Base-by-base conservation (phyloP, 305 asterid genomes). In the Fraxinus baroniana region DNA sequence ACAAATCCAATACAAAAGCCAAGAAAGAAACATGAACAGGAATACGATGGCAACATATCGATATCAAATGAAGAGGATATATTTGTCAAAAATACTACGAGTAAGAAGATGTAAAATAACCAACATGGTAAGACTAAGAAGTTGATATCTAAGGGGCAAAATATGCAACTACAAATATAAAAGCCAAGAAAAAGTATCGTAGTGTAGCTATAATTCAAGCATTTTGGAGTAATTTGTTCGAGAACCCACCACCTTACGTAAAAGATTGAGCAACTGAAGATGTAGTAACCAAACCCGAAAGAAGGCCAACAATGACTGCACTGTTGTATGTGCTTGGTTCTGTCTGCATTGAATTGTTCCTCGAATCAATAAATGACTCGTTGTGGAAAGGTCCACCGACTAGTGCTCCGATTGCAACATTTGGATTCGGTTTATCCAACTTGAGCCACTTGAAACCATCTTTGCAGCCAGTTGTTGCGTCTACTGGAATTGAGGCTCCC, bases 301-400 rank as follows among this genome's bases (percentile, higher is more conserved):
- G 98, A 81, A 96, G 98, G 24, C 93, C 99, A 26, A 94, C 88
- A 0, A 96, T 76, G 80, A 91, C 87, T 1, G 99, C 99, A 78
- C 94, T 88, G 81, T 94, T 96, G 85, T 94, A 94, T 1, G 97
- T 94, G 88, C 92, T 96, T 24, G 99, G 99, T 79, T 94, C 99
- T 0, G 90, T 89, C 80, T 96, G 98, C 98, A 92, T 92, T 3
- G 98, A 89, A 83, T 96, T 96, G 92, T 94, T 96, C 84, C 98
- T 92, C 18, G 95, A 88, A 79, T 96, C 98, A 5, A 93, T 80
- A 62, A 85, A 96, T 0, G 98, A 87, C 85, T 93, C 98, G 80
- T 96, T 96, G 2, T 79, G 87, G 73, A 93, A 96, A 2, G 99
- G 99, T 20, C 99, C 98, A 0, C 99, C 99, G 2, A 96, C 98